Evolutionary conservation across 768 basidiomycete genomes (phyloP).

Genomic region (Guyanaporus albipodus): DNA sequence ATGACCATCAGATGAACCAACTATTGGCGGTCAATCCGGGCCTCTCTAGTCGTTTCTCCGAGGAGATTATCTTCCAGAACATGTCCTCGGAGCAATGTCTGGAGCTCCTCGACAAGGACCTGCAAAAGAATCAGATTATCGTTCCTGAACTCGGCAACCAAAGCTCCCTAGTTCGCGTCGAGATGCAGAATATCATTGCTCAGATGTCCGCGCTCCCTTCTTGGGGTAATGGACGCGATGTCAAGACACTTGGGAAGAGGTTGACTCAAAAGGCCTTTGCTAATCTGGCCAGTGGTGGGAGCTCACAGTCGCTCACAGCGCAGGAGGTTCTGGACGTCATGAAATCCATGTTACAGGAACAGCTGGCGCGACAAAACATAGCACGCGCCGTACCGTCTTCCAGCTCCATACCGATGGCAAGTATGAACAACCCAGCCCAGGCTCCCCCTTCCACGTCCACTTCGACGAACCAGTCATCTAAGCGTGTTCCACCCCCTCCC

Average conservation of each 20-base stretch:
- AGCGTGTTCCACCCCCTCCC: conserved; percentile 19
- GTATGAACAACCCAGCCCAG: conserved; percentile 16
- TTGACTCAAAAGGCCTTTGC: conserved; percentile 43
- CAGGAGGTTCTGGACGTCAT: conserved; percentile 31
- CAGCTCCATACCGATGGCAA: conserved; percentile 18
- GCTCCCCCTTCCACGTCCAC: conserved; percentile 20
- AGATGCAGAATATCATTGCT: conserved; percentile 39
- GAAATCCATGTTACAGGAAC: conserved; percentile 18
- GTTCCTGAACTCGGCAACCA: conserved; percentile 33
- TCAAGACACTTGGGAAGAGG: conserved; percentile 49
- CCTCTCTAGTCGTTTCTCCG: conserved; percentile 67
- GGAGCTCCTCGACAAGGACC: conserved; percentile 44
- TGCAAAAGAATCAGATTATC: conserved; percentile 41
- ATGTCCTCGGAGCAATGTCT: conserved; percentile 52
- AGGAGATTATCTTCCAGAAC: conserved; percentile 54
- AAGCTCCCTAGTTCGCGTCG: neutral
- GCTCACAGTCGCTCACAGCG: conserved; percentile 21
- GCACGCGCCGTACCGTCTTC: neutral
- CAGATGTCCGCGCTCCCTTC: conserved; percentile 45
- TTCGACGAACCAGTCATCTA: conserved; percentile 17
- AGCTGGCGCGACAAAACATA: conserved; percentile 18
- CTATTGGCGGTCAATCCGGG: conserved; percentile 60
- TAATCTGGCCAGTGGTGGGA: conserved; percentile 15
- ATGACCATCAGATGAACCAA: conserved; percentile 63
- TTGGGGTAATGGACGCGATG: conserved; percentile 71